phyloP scores from a whole-genome alignment of 2,329 filamentous ascomycete species.

The Exophiala calicioides region DNA sequence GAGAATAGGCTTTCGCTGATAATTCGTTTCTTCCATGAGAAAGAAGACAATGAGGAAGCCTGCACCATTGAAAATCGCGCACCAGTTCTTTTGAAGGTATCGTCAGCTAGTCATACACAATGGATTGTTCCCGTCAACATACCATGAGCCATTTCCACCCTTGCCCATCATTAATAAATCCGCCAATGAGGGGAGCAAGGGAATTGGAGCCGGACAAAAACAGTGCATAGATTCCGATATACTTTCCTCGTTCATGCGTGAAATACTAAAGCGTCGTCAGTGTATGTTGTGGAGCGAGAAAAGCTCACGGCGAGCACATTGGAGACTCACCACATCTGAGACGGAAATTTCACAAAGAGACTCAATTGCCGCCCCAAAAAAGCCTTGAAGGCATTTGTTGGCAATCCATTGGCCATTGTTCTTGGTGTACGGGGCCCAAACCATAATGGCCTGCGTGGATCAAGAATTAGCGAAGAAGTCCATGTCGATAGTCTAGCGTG shows the following conservation, averaged over 20 bases:
- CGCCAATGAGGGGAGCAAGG: conserved; percentile 17
- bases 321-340: conserved; percentile 45
- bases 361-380: conserved; percentile 52
- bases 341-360: conserved; percentile 52
- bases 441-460: conserved; percentile 36
- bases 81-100: conserved; percentile 4
- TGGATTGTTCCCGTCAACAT: too few species aligned
- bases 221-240: conserved; percentile 24
- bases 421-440: conserved; percentile 50
- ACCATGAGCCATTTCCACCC: conserved; percentile 29
- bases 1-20: conserved; percentile 1
- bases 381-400: conserved; percentile 50
- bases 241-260: conserved; percentile 26
- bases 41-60: background rate
- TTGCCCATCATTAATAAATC: conserved; percentile 28
- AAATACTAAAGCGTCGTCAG: conserved; percentile 43
- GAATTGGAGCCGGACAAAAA: conserved; percentile 21
- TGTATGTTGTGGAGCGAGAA: too few species aligned
- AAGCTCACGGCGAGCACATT: too few species aligned
- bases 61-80: conserved; percentile 11
- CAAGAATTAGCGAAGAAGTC: conserved; percentile 38
- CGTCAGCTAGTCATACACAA: too few species aligned
- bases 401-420: conserved; percentile 51
- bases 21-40: conserved; percentile 16
- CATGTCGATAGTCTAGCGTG: too few species aligned